These are phyloP conservation scores for Megacollybia platyphylla DNA, from an alignment of 1,284 basidiomycete species.

Conservation along the genomic window DNA sequence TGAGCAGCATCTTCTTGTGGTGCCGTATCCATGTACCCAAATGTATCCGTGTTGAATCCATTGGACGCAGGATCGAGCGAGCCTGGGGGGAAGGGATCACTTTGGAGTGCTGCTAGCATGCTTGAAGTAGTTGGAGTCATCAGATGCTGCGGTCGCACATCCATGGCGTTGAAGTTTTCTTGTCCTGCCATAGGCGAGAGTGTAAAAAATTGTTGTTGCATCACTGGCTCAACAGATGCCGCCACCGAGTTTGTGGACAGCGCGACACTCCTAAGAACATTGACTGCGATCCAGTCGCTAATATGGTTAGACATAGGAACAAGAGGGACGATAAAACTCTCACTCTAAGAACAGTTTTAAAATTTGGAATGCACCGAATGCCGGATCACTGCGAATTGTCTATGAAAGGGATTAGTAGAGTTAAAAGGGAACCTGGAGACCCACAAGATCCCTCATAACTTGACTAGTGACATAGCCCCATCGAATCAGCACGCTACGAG, in stretches of 20 bases:
- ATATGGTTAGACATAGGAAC: constrained; percentile 11
- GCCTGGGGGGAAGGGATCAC: constrained; percentile 52
- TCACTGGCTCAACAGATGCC: constrained; percentile 78
- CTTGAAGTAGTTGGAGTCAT: constrained; percentile 78
- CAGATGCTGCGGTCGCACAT: constrained; percentile 37
- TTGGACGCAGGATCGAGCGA: constrained; percentile 49
- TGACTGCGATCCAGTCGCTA: constrained; percentile 83
- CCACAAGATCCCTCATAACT: constrained; percentile 76
- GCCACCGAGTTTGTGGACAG: constrained; percentile 81
- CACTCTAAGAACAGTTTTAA: constrained; percentile 81
- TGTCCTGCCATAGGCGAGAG: constrained; percentile 73
- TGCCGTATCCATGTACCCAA: constrained; percentile 63
- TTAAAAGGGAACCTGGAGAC: constrained; percentile 12
- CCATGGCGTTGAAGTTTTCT: constrained; percentile 52
- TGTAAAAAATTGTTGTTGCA: constrained; percentile 76
- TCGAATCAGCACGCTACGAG: constrained; percentile 72
- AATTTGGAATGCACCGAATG: constrained; percentile 83
- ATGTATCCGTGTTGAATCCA: constrained; percentile 52
- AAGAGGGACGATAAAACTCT: constrained; percentile 15
- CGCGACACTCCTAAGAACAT: constrained; percentile 74
- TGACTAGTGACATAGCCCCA: constrained; percentile 89
- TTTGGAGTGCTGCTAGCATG: constrained; percentile 74
- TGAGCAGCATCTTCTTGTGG: constrained; percentile 51
- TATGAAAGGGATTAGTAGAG: constrained; percentile 15
- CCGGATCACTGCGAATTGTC: constrained; percentile 83